Percentiles rank a stretch among this genome's conserved stretches.
These are phyloP conservation scores for Auricularia heimuer DNA, from an alignment of 768 basidiomycete species.

Conservation along the genomic window DNA sequence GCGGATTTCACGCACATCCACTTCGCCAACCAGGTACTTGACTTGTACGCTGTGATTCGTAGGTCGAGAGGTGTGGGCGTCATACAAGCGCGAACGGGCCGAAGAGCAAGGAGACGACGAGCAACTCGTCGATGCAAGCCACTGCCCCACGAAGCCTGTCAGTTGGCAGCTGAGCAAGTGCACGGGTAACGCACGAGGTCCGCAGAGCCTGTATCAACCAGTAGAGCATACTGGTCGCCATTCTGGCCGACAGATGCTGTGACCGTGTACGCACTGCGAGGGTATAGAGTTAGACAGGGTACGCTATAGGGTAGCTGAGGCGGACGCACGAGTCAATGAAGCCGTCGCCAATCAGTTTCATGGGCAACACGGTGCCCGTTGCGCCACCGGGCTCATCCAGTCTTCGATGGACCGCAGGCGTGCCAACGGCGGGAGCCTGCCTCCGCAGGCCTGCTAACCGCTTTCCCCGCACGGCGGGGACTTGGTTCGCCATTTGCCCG, in stretches of 20 bases:
- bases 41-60: slow-evolving; percentile 41
- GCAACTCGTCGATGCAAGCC: slow-evolving; percentile 65
- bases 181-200: slow-evolving; percentile 46
- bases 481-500: too few species aligned
- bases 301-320: not conserved
- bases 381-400: slow-evolving; percentile 26
- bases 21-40: slow-evolving; percentile 34
- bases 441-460: not conserved
- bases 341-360: slow-evolving; percentile 45
- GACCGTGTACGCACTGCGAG: slow-evolving; percentile 53
- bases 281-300: not conserved
- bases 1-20: not conserved
- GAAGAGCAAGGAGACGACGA: slow-evolving; percentile 40
- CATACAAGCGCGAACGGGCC: slow-evolving; percentile 41
- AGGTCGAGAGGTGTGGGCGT: slow-evolving; percentile 31
- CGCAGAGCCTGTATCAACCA: slow-evolving; percentile 75
- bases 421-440: not conserved
- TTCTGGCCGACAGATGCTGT: slow-evolving; percentile 42
- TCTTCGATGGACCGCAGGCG: not conserved
- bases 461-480: too few species aligned
- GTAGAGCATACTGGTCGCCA: slow-evolving; percentile 46
- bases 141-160: slow-evolving; percentile 30
- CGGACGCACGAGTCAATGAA: slow-evolving; percentile 50
- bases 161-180: not conserved
- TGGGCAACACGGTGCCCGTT: slow-evolving; percentile 47